Evolutionary conservation across 2,329 filamentous ascomycete species (phyloP), one percentile per base, ranked within the genome.

Genomic region (Alternaria metachromatica): DNA sequence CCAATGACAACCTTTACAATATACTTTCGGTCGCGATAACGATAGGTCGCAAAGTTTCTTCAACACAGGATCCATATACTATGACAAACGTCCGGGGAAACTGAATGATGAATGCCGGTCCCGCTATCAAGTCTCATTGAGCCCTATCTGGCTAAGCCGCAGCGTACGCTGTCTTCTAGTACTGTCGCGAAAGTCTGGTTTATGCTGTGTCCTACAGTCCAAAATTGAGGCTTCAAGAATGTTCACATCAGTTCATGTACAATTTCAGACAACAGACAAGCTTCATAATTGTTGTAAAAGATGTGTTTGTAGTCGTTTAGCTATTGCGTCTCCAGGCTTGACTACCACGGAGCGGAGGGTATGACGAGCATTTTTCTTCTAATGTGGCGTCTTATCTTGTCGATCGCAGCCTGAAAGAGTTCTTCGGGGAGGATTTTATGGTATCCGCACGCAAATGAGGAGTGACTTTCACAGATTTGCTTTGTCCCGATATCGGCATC

Each of bases 71-170:
- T 21, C 49, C 49, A 37, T 23, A 33, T 25, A 18, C 20, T 41
- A 25, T 18, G 30, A 53, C 49, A 53, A 53, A 53, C 28, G n/a
- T 37, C 54, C 33, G 54, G 43, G 54, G 54, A 33, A 25, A 26
- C 44, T 20, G 18, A 9, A 23, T 10, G 45, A 55, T 56, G 43
- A 18, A 21, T 59, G 49, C 33, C n/a, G 18, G 63, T 49, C 59
- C 67, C 65, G 58, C 65, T 60, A 60, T 54, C 50, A 28, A 20
- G 53, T 43, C 50, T 41, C 28, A 37, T 49, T 61, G 55, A 51
- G 23, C 65, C 62, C 60, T 62, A 58, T 15, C 33, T 41, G 33
- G 33, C 37, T 41, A 18, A 58, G 11, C 20, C n/a, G 15, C n/a
- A 23, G 49, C 55, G 49, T 58, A 37, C 26, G 51, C 55, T 61